Base-by-base conservation (phyloP, 805 yeast species). In the Cyberlindnera samutprakarnensis region DNA sequence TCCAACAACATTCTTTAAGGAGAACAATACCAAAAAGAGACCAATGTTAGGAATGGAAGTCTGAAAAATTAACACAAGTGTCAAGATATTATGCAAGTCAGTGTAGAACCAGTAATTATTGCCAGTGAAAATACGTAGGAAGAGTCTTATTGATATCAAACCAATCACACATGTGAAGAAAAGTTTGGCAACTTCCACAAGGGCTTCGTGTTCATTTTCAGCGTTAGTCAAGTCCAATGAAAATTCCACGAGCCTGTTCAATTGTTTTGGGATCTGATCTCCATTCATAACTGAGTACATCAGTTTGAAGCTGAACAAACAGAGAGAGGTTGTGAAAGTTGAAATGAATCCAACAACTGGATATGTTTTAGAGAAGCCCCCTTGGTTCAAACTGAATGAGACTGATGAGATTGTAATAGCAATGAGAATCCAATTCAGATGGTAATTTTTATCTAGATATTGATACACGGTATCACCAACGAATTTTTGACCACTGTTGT, bases 401-500 rank as follows among this genome's bases (percentile, higher is more conserved):
- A 56, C 45, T 29, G 33, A 33, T 16, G 56, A 20, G 37, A 52
- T 44, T 51, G 82, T 66, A 3, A 62, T 6, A 0, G 62, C 30
- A 14, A 67, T 63, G 8, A 77, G 44, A 3, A 39, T 23, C 87
- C 87, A 77, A 23, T 70, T 57, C 9, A 65, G 14, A 1, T 37
- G 30, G 2, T 57, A 32, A 37, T 59, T 38, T 0, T 44, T 40
- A 7, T 53, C 41, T 3, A 87, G 48, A 25, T 59, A 59, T 1
- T 65, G 51, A 0, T 73, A 62, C 5, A 80, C 43, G 25, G 75
- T 75, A 28, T 63, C 54, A 14, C 66, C 66, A 12, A 70, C 65
- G 50, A 69, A 78, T 43, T 92, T 92, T 49, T 88, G 96, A 1
- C 97, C 97, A 31, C 90, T 75, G 43, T 79, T 80, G 48, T 80